These are phyloP conservation scores for Diplodia mutila DNA, from an alignment of 2,329 filamentous ascomycete species.

Conservation along the genomic window DNA sequence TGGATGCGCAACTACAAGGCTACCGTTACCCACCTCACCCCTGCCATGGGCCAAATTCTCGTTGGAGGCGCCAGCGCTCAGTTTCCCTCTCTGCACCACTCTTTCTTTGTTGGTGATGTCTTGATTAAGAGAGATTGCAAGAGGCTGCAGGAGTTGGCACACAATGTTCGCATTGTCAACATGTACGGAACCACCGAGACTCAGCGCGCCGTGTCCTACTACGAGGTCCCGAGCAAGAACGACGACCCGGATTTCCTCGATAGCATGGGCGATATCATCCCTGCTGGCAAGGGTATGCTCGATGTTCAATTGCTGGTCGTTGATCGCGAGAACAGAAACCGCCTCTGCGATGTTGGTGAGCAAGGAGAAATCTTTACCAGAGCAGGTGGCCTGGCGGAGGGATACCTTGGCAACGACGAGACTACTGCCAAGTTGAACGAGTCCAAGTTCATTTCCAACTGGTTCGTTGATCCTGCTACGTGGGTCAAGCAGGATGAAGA, in stretches of 20 bases:
- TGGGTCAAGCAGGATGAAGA: slow-evolving; percentile 70
- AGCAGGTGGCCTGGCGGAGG: slow-evolving; percentile 81
- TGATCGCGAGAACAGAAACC: slow-evolving; percentile 66
- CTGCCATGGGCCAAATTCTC: slow-evolving; percentile 94
- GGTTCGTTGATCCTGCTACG: slow-evolving; percentile 76
- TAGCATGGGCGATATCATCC: slow-evolving; percentile 73
- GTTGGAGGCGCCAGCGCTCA: slow-evolving; percentile 79
- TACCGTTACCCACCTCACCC: slow-evolving; percentile 86
- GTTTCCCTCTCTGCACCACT: slow-evolving; percentile 76
- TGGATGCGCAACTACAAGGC: slow-evolving; percentile 80
- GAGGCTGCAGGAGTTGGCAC: slow-evolving; percentile 73
- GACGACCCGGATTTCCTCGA: slow-evolving; percentile 68
- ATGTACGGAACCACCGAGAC: slow-evolving; percentile 92
- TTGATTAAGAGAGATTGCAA: slow-evolving; percentile 82
- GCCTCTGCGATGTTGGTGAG: slow-evolving; percentile 78
- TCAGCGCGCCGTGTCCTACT: slow-evolving; percentile 79
- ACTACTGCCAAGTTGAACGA: slow-evolving; percentile 56
- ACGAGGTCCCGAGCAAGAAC: slow-evolving; percentile 69
- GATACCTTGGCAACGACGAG: slow-evolving; percentile 67
- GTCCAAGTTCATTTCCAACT: slow-evolving; percentile 80
- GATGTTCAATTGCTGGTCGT: slow-evolving; percentile 89
- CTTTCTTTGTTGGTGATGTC: slow-evolving; percentile 91
- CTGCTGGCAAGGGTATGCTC: slow-evolving; percentile 83
- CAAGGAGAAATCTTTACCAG: slow-evolving; percentile 83
- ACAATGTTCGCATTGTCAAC: slow-evolving; percentile 76